Evolutionary conservation across 805 yeast species (phyloP), one percentile per base, ranked within the genome.

Genomic region (Spathaspora arborariae): DNA sequence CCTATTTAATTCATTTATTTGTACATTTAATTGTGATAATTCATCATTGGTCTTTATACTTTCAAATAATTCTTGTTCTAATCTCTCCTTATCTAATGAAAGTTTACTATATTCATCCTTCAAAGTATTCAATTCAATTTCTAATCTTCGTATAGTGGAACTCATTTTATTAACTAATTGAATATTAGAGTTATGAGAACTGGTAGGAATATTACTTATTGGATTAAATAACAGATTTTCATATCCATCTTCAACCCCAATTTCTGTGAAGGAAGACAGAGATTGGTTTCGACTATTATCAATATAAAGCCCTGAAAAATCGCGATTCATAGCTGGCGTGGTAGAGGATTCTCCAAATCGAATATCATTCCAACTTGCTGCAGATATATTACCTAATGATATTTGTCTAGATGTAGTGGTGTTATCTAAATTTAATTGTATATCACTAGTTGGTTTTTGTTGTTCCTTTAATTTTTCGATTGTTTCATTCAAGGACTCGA

Each of bases 81-180:
- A 82, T 1, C 73, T 76, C 39, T 80, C 84, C 53, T 87, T 86
- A 47, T 85, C 88, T 3, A 55, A 59, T 2, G 65, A 61, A 18
- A 86, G 62, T 46, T 72, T 72, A 21, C 68, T 71, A 40, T 84
- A 74, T 44, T 86, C 90, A 39, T 85, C 90, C 51, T 73, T 78
- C 44, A 82, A 65, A 0, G 86, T 75, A 38, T 79, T 64, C 13
- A 90, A 63, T 58, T 94, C 97, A 21, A 85, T 78, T 60, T 92
- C 96, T 36, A 92, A 69, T 46, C 91, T 75, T 49, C 96, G 76
- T 16, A 92, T 81, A 42, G 82, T 88, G 0, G 87, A 68, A 40
- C 91, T 82, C 74, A 94, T 75, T 56, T 84, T 87, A 51, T 85
- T 81, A 41, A 88, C 78, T 45, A 88, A 61, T 58, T 86, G 96